Evolutionary conservation across 306 rosid species (phyloP).

Genomic region (Gastrolobium bilobum): DNA sequence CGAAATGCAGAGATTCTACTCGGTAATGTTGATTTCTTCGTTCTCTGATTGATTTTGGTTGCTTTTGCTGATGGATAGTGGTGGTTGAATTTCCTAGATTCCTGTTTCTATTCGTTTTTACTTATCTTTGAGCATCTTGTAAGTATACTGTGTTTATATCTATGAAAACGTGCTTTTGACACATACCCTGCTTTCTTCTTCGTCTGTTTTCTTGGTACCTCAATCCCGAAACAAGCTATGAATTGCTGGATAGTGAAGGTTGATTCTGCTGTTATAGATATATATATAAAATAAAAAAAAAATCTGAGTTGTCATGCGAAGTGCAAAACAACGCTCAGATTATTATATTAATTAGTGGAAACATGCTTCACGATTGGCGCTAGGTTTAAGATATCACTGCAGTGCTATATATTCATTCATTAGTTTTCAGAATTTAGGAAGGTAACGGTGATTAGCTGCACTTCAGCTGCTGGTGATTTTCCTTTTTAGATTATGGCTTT

Average conservation of each 20-base stretch:
- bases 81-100: background rate
- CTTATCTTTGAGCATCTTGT: background rate
- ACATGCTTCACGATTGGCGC: background rate
- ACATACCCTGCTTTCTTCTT: background rate
- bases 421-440: background rate
- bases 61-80: background rate
- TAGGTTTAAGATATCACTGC: background rate
- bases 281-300: background rate
- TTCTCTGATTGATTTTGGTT: background rate
- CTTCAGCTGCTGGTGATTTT: conserved; percentile 5
- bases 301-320: background rate
- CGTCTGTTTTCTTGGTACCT: background rate
- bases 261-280: conserved; percentile 24
- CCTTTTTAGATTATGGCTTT: background rate
- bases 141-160: background rate
- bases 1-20: conserved; percentile 74
- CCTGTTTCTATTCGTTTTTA: background rate
- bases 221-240: background rate
- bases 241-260: background rate
- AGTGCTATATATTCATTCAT: background rate
- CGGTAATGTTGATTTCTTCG: conserved; percentile 58
- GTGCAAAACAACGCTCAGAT: background rate
- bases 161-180: background rate
- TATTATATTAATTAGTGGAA: background rate
- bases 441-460: background rate